phyloP scores from a whole-genome alignment of 2,329 filamentous ascomycete species.

The Colletotrichum coccodes region DNA sequence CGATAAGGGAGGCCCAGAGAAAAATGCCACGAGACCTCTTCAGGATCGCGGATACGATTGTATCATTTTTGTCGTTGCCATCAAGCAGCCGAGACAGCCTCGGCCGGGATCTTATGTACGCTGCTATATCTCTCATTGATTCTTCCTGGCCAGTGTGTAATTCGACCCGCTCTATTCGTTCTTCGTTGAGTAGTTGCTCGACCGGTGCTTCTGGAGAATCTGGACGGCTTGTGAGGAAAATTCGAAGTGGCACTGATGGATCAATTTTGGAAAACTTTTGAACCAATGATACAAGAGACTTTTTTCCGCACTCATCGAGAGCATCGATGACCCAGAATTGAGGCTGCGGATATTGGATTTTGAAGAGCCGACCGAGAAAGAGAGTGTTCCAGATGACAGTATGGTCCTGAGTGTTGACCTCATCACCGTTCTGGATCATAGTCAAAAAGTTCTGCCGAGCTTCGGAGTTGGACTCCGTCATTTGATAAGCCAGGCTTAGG shows the following conservation, averaged over 20 bases:
- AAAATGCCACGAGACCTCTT: constrained; percentile 38
- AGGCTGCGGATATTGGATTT: constrained; percentile 28
- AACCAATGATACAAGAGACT: constrained; percentile 18
- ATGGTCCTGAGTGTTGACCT: constrained; percentile 34
- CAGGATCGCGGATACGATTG: constrained; percentile 35
- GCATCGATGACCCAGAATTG: constrained; percentile 39
- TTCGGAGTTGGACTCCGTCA: constrained; percentile 35
- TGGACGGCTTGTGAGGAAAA: constrained; percentile 38
- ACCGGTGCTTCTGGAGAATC: constrained; percentile 26
- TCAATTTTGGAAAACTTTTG: constrained; percentile 35
- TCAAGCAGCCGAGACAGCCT: constrained; percentile 6
- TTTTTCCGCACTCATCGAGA: constrained; percentile 35
- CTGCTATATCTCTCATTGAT: constrained; percentile 34
- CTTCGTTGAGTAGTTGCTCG: constrained; percentile 33
- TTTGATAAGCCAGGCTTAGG: constrained; percentile 37
- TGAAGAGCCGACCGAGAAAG: constrained; percentile 36
- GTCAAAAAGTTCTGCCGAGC: constrained; percentile 33
- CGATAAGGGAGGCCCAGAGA: constrained; percentile 38
- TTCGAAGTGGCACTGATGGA: constrained; percentile 27
- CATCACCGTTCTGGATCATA: constrained; percentile 33
- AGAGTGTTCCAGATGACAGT: constrained; percentile 36
- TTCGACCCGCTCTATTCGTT: constrained; percentile 27
- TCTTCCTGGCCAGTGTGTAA: constrained; percentile 34
- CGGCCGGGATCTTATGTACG: constrained; percentile 25
- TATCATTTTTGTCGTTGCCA: constrained; percentile 13